phyloP scores from a whole-genome alignment of 1,284 basidiomycete species.

The Garcileccinum viscosum region DNA sequence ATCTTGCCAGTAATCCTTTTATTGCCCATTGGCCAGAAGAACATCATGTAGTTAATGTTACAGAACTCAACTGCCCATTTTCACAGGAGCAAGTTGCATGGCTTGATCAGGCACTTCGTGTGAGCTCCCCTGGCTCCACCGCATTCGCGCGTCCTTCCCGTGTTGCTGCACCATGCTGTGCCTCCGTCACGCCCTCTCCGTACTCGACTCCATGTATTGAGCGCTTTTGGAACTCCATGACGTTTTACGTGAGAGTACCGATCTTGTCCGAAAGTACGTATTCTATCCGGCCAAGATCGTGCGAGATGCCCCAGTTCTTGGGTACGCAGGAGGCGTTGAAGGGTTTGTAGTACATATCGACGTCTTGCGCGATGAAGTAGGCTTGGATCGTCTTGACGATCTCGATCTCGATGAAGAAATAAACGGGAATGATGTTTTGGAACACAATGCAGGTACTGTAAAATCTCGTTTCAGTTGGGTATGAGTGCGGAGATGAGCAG shows the following conservation, averaged over 20 bases:
- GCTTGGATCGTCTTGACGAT: constrained; percentile 98
- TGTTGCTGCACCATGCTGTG: constrained; percentile 89
- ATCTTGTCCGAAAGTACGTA: constrained; percentile 99
- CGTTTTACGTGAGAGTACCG: constrained; percentile 92
- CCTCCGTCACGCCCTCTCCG: constrained; percentile 94
- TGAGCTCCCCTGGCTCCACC: constrained; percentile 75
- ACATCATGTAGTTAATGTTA: too few relatives aligned
- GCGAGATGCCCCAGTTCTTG: constrained; percentile 98
- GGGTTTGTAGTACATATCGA: constrained; percentile 95
- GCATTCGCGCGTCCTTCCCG: constrained; percentile 75
- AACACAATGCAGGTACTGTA: constrained; percentile 86
- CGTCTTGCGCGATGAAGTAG: constrained; percentile 95
- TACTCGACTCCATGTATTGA: constrained; percentile 86
- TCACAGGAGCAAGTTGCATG: too few relatives aligned
- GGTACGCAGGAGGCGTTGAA: constrained; percentile 90
- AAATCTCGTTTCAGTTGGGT: background rate
- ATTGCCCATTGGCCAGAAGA: too few relatives aligned
- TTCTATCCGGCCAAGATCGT: constrained; percentile 97
- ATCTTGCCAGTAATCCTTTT: too few relatives aligned
- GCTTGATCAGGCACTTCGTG: too few relatives aligned
- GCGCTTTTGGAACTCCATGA: constrained; percentile 99
- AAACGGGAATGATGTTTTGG: constrained; percentile 98
- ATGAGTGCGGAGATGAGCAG: background rate
- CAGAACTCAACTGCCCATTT: too few relatives aligned
- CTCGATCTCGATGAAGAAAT: constrained; percentile 97